A percentile compares a stretch with the other conserved stretches of the same genome.
phyloP scores from a whole-genome alignment of 495 filamentous ascomycete species.

The Aspergillus conjunctus region DNA sequence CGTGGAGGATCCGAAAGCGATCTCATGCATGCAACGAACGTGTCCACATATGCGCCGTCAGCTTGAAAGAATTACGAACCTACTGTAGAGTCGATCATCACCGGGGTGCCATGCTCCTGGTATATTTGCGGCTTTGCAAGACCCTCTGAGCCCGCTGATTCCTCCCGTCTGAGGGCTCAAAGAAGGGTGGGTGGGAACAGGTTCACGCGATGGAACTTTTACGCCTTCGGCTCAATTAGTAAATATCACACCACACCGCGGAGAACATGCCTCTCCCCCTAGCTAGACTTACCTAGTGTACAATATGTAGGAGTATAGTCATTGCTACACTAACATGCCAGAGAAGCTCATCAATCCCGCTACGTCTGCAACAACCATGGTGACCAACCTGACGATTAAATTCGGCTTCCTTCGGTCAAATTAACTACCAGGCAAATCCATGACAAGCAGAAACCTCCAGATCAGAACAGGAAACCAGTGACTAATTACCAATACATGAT shows the following conservation, averaged over 20 bases:
- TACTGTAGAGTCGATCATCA: conserved; percentile 1
- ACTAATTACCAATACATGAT: conserved; percentile 19
- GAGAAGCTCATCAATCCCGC: background rate
- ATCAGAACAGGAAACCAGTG: conserved; percentile 9
- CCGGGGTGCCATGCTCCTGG: background rate
- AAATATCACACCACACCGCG: too few species aligned
- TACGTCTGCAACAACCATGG: background rate
- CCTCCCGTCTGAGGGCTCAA: background rate
- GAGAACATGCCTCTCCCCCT: too few species aligned
- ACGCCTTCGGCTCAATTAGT: too few species aligned
- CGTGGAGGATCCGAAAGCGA: background rate
- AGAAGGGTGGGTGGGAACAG: background rate
- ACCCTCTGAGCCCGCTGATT: background rate
- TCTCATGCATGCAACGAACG: background rate
- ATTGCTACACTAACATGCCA: too few species aligned
- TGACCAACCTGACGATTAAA: conserved; percentile 13
- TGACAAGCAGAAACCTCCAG: conserved; percentile 12
- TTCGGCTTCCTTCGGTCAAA: conserved; percentile 14
- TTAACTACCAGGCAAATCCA: conserved; percentile 16
- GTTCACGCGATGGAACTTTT: background rate
- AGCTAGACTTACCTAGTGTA: too few species aligned
- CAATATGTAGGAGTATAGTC: too few species aligned
- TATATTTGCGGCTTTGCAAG: background rate
- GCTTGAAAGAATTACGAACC: background rate
- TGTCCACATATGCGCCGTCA: background rate